Evolutionary conservation across 352 stramenopile species (phyloP), one percentile per base, ranked within the genome.

Genomic region (Aphanomyces euteiches): DNA sequence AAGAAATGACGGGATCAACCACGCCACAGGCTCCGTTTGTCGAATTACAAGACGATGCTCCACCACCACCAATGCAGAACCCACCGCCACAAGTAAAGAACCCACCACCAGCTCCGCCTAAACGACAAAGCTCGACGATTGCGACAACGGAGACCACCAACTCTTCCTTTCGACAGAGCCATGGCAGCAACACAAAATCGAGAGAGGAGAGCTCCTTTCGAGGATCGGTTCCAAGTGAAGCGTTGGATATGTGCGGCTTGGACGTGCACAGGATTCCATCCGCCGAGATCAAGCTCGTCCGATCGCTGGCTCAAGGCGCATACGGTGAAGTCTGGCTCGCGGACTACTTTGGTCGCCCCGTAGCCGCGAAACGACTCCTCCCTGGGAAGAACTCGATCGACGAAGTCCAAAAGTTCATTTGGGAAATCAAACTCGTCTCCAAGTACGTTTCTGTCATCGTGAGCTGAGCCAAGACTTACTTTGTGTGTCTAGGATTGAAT

Each of bases 321-420:
- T 92, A 83, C 54, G 86, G 86, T 7, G 82, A 94, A 66, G 86
- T 94, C 12, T 94, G 84, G 84, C 67, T 91, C 15, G 84, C 83
- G 7, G 79, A 90, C 68, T 90, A 87, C 56, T 81, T 91, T 65
- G 74, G 79, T 39, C 74, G 78, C 3, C 87, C 87, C 61, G 83
- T 93, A 13, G 86, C 86, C 5, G 83, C 92, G 66, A 93, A 93
- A 74, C 59, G 39, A 47, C 28, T 70, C 10, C 54, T 70, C 5
- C 2, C 72, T 34, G 77, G 85, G 59, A 84, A 87, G 68, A 82
- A 83, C 61, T 83, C 72, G 5, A 82, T 84, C 75, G 63, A 74
- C 48, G 59, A 67, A 13, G 7, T 67, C 8, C 39, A 67, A 13
- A 67, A 67, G 13, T 67, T 67, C n/a, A 54, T 67, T 5, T 13